phyloP scores from a whole-genome alignment of 2,329 filamentous ascomycete genomes.

The Tympanopsis confertula region DNA sequence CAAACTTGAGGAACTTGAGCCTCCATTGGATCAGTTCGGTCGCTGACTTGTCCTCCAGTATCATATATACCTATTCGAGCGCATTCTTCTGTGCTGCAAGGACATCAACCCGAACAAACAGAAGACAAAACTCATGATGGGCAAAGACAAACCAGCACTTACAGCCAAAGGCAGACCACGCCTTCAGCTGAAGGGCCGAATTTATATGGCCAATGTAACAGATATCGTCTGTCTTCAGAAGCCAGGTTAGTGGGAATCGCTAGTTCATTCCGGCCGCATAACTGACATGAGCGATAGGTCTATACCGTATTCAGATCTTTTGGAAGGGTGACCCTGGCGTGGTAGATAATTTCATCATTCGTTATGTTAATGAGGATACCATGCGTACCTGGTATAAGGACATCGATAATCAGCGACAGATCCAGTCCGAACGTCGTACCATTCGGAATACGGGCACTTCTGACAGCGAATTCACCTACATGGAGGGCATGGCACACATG shows the following conservation, averaged over 20 bases:
- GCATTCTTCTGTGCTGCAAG: constrained; percentile 66
- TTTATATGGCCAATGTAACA: constrained; percentile 71
- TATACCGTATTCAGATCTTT: constrained; percentile 64
- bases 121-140: constrained; percentile 34
- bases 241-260: constrained; percentile 33
- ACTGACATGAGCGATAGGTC: constrained; percentile 30
- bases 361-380: constrained; percentile 55
- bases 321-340: constrained; percentile 70
- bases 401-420: constrained; percentile 46
- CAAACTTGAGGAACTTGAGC: too few species aligned
- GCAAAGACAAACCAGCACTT: constrained; percentile 18
- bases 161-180: constrained; percentile 31
- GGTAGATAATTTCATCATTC: constrained; percentile 59
- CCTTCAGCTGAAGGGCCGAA: constrained; percentile 64
- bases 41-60: constrained; percentile 34
- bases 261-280: constrained; percentile 1
- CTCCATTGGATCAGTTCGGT: too few species aligned
- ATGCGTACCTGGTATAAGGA: constrained; percentile 61
- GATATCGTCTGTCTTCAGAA: constrained; percentile 54
- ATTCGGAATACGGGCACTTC: constrained; percentile 11
- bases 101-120: constrained; percentile 61
- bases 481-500: constrained; percentile 41
- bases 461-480: constrained; percentile 47
- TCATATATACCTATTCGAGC: constrained; percentile 66
- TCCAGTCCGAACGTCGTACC: constrained; percentile 22